Conservation (phyloP, 2,329 filamentous ascomycete genomes). For the Trichoderma sp. region DNA sequence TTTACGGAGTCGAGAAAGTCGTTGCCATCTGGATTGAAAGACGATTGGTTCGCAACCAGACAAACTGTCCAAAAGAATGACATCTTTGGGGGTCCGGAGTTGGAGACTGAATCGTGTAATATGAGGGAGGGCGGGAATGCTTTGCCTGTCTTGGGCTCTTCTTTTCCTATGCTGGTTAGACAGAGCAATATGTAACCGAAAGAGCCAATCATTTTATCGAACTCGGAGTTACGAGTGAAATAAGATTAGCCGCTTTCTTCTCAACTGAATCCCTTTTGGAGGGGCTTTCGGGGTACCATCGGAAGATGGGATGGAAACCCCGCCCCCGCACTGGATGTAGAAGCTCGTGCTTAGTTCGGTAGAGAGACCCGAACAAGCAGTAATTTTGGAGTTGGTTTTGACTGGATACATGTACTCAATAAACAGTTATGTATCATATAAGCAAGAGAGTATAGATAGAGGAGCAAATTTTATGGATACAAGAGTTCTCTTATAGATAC, state of each 20-base stretch:
- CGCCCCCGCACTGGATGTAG: background rate
- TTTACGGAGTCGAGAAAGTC: background rate
- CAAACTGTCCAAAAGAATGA: background rate
- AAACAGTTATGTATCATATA: background rate
- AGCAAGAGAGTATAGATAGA: background rate
- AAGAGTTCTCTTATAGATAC: background rate
- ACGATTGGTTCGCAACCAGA: background rate
- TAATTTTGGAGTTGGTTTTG: background rate
- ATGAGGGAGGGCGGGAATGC: background rate
- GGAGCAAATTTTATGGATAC: background rate
- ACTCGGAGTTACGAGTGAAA: background rate
- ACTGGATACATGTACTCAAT: background rate
- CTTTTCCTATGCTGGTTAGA: background rate
- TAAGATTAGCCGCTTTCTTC: background rate
- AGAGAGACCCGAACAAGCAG: background rate
- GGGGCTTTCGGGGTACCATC: constrained; percentile 5
- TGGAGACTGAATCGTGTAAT: background rate
- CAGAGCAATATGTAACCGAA: background rate
- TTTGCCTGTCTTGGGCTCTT: background rate
- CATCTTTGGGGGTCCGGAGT: background rate
- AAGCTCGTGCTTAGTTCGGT: background rate
- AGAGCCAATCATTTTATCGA: background rate
- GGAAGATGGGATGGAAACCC: background rate
- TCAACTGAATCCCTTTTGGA: background rate
- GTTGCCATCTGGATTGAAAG: background rate